Evolutionary conservation across 371 early-diverging fungal species (phyloP), one percentile per base, ranked within the genome.

Genomic region (Zychaea mexicana): DNA sequence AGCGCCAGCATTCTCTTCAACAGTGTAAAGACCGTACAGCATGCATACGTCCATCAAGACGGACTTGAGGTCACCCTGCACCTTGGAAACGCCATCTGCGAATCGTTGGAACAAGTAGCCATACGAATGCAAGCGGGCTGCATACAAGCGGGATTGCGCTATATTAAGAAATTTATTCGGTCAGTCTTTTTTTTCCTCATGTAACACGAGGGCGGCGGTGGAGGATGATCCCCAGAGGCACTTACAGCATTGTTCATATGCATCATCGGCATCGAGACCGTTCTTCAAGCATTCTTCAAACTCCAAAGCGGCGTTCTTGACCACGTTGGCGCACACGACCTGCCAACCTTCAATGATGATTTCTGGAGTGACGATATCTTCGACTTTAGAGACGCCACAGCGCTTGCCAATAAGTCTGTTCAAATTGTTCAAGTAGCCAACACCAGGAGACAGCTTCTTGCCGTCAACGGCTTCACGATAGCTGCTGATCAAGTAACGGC

Each of bases 81-180:
- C 81, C 61, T 78, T 77, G 66, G 75, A 67, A 32, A 94, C 85
- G 62, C 88, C 94, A 61, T 92, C 92, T 31, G 85, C 83, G 68
- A 96, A 95, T 36, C 92, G 91, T 71, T 92, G 88, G 82, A 94
- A 88, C 61, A 96, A 82, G 68, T 94, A 94, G 12, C 91, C 90
- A 68, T 87, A 88, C 0, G 90, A 87, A 81, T 96, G 96, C 64
- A 94, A 85, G 70, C 91, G 89, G 64, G 95, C 93, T 27, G 96
- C 95, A 70, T 87, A 89, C 57, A 95, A 84, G 65, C 94, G 90
- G 2, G 88, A 82, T 71, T 90, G 88, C 0, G 93, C 83, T 62
- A 78, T 19, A 22, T 22, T 19, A 53, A 27, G 3, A 15, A 15
- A 28, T 24, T 12, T 10, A 52, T 8, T 22, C 21, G 30, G 19